A percentile compares a stretch with the other conserved stretches of the same genome.
These are phyloP conservation scores for Quercus dentata DNA, from an alignment of 306 rosid species.

Conservation along the genomic window DNA sequence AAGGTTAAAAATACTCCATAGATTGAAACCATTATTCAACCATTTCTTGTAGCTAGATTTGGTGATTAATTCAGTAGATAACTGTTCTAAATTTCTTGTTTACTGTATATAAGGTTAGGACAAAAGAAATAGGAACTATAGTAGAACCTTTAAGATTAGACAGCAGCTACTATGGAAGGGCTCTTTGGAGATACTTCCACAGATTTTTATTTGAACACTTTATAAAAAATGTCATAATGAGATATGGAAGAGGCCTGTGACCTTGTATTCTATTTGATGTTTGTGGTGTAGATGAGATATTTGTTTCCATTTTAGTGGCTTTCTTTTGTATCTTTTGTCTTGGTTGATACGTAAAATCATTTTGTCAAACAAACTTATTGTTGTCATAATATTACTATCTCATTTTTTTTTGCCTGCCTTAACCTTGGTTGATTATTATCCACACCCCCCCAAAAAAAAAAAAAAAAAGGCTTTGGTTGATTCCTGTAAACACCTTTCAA, in stretches of 20 bases:
- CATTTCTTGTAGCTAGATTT: background rate
- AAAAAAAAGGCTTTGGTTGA: background rate
- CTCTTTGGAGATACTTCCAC: background rate
- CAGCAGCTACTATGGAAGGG: background rate
- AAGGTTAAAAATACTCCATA: background rate
- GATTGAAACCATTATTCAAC: background rate
- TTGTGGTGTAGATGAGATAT: background rate
- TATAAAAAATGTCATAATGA: background rate
- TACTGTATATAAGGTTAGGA: background rate
- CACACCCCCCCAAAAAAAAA: too few relatives aligned
- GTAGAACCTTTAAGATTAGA: background rate
- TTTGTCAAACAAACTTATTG: background rate
- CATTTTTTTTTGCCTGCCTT: too few relatives aligned
- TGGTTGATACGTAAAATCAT: background rate
- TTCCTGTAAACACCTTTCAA: background rate
- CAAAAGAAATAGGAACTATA: background rate
- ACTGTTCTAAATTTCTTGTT: background rate
- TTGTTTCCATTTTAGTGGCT: background rate
- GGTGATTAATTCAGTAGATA: background rate
- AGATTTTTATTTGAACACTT: background rate
- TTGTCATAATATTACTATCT: background rate
- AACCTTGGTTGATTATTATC: too few relatives aligned
- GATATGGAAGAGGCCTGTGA: background rate
- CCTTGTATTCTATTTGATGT: background rate
- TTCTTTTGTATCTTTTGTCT: background rate